Percentiles rank a stretch among this genome's conserved stretches.
Conservation (phyloP, 1,284 basidiomycete genomes). For the Boletus putidus region DNA sequence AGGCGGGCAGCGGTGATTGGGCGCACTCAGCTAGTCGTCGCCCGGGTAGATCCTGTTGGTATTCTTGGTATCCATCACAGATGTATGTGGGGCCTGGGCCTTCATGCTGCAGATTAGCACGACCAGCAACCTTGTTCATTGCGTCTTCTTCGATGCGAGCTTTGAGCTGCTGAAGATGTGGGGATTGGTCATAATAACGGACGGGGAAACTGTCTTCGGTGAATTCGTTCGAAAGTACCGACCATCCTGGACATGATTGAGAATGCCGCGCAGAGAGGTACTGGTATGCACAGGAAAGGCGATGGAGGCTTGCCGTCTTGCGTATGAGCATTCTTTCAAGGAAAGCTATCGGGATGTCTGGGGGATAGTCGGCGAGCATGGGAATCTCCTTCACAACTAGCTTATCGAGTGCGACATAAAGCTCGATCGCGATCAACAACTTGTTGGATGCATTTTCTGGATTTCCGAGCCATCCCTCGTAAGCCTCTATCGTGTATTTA, state of each 20-base stretch:
- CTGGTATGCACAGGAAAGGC: too few species aligned
- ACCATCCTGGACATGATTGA: neutral
- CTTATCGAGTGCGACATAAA: slow-evolving; percentile 29
- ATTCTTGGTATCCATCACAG: neutral
- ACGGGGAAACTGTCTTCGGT: slow-evolving; percentile 29
- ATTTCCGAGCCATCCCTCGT: slow-evolving; percentile 1
- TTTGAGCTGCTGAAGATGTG: neutral
- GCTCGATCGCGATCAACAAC: neutral
- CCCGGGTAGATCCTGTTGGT: neutral
- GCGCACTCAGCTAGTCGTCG: neutral
- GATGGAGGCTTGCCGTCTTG: too few species aligned
- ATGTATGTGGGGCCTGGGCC: neutral
- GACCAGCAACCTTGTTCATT: rapidly evolving
- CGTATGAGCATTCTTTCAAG: too few species aligned
- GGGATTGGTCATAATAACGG: slow-evolving; percentile 5
- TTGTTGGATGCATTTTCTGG: slow-evolving; percentile 33
- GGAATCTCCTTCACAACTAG: neutral
- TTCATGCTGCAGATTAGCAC: neutral
- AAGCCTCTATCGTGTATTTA: too few species aligned
- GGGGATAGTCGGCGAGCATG: neutral
- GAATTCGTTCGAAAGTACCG: neutral
- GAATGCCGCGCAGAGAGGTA: too few species aligned
- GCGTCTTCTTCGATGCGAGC: neutral
- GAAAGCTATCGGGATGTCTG: too few species aligned
- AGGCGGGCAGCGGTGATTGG: neutral